Evolutionary conservation across 2,329 filamentous ascomycete species (phyloP).

Genomic region (Trichophyton mentagrophytes): DNA sequence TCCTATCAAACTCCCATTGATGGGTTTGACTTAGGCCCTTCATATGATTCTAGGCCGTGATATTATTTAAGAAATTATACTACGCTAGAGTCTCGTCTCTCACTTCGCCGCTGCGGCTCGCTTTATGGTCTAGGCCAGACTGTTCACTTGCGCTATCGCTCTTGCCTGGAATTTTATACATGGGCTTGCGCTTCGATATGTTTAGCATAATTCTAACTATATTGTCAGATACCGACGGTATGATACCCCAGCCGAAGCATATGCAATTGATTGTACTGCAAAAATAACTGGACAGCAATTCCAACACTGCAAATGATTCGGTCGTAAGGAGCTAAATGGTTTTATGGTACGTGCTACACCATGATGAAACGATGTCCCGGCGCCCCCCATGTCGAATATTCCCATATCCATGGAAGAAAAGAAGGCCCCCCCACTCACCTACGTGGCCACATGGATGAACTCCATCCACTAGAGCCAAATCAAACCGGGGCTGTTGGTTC

Average conservation of each 20-base stretch:
- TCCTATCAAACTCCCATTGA: background rate
- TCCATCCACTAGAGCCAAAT: conserved; percentile 11
- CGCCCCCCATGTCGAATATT: conserved; percentile 12
- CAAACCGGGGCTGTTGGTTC: conserved; percentile 10
- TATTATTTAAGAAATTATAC: background rate
- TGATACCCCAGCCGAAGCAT: background rate
- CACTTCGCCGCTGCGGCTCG: background rate
- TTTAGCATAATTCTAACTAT: background rate
- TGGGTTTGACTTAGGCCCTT: background rate
- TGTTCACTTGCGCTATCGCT: background rate
- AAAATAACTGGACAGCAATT: conserved; percentile 15
- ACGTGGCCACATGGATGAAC: conserved; percentile 10
- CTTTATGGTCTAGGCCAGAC: background rate
- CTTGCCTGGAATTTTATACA: background rate
- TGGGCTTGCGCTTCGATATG: background rate
- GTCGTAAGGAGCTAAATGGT: conserved; percentile 23
- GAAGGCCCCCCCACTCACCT: conserved; percentile 9
- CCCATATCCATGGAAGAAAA: conserved; percentile 11
- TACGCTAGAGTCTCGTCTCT: background rate
- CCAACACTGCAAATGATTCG: conserved; percentile 36
- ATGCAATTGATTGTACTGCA: background rate
- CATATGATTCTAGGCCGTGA: too few relatives aligned
- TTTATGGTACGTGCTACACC: conserved; percentile 32
- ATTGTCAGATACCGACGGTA: background rate
- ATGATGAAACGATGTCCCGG: conserved; percentile 34